Base-by-base conservation (phyloP, 805 yeast genomes). In the Candida schatavii region DNA sequence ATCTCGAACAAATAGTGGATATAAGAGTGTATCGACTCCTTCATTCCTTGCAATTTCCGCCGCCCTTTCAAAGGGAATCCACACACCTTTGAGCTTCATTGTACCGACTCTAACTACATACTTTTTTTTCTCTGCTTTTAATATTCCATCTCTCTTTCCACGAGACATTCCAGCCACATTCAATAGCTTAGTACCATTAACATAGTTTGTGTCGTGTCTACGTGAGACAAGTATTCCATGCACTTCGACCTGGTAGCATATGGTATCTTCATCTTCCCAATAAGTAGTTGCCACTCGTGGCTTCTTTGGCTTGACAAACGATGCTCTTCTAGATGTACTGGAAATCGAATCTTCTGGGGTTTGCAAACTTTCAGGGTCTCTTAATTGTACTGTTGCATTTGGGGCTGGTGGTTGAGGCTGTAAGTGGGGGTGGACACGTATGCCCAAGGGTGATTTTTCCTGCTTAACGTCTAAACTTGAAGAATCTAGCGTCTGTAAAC, bases 41-140 rank as follows among this genome's bases (percentile, higher is more conserved):
- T 66, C 70, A 47, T 67, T 67, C 23, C 72, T 45, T 5, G 72
- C 72, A 40, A 66, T 57, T 46, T 67, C 72, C 26, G 48, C 51
- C 1, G 72, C 72, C 33, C 70, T 49, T 3, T 62, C 67, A 44
- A 66, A 61, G 0, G 72, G 72, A 14, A 67, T 57, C 73, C 73
- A 67, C 1, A 67, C 68, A 5, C 73, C 73, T 42, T 67, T 67
- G 39, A 67, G 49, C 40, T 62, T 62, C 72, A 67, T 67, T 3
- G 68, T 51, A 0, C 73, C 73, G 5, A 57, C 57, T 46, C 64
- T 62, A 11, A 63, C 59, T 4, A 66, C 68, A 3, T 46, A 49
- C 33, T 61, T 55, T 4, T 43, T 45, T 40, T 57, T 62, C 41
- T 67, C 73, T 3, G 62, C 48, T 42, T 67, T 67, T 33, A 67